A percentile compares a stretch with the other conserved stretches of the same genome.
Conservation (phyloP, 257 asterid genomes). For the Jasminum sambac region DNA sequence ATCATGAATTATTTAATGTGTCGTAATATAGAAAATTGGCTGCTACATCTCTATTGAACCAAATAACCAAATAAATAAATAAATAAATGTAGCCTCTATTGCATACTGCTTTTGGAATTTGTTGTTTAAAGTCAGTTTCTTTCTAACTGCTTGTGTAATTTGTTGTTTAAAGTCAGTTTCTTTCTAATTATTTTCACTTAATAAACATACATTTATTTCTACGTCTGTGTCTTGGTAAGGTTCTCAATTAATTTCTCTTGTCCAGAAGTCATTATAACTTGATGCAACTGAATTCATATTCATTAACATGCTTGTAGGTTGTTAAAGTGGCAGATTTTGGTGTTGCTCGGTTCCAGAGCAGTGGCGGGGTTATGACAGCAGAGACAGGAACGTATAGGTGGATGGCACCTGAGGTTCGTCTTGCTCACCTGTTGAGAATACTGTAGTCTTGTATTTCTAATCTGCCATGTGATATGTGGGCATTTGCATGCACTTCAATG, state of each 20-base stretch:
- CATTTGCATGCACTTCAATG: neutral
- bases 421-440: slow-evolving; percentile 10
- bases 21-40: neutral
- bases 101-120: too few relatives aligned
- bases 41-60: neutral
- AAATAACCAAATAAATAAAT: too few relatives aligned
- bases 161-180: neutral
- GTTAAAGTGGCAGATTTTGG: slow-evolving; percentile 99
- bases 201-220: neutral
- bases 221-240: neutral
- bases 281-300: neutral
- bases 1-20: neutral
- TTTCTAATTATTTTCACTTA: neutral
- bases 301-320: slow-evolving; percentile 40
- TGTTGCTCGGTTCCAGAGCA: slow-evolving; percentile 88
- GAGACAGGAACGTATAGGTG: slow-evolving; percentile 98
- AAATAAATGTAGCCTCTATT: too few relatives aligned
- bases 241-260: neutral
- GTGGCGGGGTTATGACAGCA: slow-evolving; percentile 96
- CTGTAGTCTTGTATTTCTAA: slow-evolving; percentile 6
- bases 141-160: neutral
- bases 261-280: neutral
- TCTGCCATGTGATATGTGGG: neutral
- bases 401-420: slow-evolving; percentile 99
- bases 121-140: too few relatives aligned